phyloP scores from a whole-genome alignment of 2,329 filamentous ascomycete species.

The Volutella citrinella region DNA sequence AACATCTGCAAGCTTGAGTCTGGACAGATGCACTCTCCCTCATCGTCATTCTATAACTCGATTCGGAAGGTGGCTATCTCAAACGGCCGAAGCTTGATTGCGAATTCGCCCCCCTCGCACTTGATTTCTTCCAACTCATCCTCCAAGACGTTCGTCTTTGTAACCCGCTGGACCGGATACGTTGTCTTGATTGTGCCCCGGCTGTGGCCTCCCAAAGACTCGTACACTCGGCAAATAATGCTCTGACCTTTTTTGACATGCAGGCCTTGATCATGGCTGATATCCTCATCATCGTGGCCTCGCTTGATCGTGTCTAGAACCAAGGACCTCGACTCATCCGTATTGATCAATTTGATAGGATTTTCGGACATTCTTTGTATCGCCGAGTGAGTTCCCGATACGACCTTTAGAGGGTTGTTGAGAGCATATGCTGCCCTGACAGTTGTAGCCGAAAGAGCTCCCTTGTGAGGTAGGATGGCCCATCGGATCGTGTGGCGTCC shows the following conservation, averaged over 20 bases:
- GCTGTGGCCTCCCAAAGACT: slow-evolving; percentile 79
- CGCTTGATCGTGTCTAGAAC: slow-evolving; percentile 90
- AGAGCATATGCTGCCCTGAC: slow-evolving; percentile 85
- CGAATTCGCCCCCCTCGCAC: slow-evolving; percentile 47
- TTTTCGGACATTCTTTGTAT: slow-evolving; percentile 26
- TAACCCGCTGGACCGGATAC: slow-evolving; percentile 71
- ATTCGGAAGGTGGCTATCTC: slow-evolving; percentile 82
- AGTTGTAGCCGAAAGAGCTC: slow-evolving; percentile 67
- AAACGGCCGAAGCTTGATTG: slow-evolving; percentile 71
- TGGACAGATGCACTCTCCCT: slow-evolving; percentile 25
- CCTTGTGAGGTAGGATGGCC: slow-evolving; percentile 83
- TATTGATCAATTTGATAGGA: slow-evolving; percentile 66
- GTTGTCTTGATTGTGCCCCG: slow-evolving; percentile 67
- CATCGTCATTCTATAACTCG: slow-evolving; percentile 39
- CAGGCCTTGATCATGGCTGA: slow-evolving; percentile 59
- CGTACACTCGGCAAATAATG: slow-evolving; percentile 82
- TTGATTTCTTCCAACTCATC: slow-evolving; percentile 72
- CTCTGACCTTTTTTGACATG: slow-evolving; percentile 69
- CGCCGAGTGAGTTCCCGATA: slow-evolving; percentile 26
- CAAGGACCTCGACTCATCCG: slow-evolving; percentile 54
- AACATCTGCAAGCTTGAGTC: slow-evolving; percentile 15
- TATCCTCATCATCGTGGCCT: slow-evolving; percentile 81
- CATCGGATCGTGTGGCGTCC: slow-evolving; percentile 83
- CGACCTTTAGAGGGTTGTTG: slow-evolving; percentile 69
- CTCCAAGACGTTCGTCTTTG: slow-evolving; percentile 84